Evolutionary conservation across 2,329 filamentous ascomycete species (phyloP).

Genomic region (Beauveria pseudobassiana): DNA sequence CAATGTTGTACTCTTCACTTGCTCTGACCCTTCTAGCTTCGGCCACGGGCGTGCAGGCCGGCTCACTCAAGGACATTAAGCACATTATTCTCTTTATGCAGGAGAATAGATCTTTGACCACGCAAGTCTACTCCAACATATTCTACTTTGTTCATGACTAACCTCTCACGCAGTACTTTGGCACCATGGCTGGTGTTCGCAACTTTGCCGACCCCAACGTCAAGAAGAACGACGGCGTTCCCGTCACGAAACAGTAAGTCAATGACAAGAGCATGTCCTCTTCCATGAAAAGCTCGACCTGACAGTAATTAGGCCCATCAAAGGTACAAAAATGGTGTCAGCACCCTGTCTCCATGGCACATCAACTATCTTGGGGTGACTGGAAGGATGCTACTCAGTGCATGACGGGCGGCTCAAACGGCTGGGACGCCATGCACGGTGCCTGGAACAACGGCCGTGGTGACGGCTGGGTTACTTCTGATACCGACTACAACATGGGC

Average conservation of each 20-base stretch:
- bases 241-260: constrained; percentile 42
- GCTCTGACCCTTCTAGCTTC: constrained; percentile 14
- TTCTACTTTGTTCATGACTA: not conserved
- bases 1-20: constrained; percentile 9
- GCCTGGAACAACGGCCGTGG: constrained; percentile 43
- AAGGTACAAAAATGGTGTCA: constrained; percentile 32
- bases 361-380: constrained; percentile 42
- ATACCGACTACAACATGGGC: constrained; percentile 28
- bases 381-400: constrained; percentile 43
- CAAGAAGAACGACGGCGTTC: constrained; percentile 26
- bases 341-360: constrained; percentile 40
- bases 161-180: constrained; percentile 37
- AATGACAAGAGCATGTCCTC: not conserved
- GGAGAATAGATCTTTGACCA: constrained; percentile 29
- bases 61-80: constrained; percentile 41
- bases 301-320: constrained; percentile 23
- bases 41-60: constrained; percentile 20
- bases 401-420: constrained; percentile 42
- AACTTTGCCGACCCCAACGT: constrained; percentile 41
- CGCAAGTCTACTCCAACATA: constrained; percentile 15
- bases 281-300: not conserved
- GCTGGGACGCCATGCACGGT: constrained; percentile 42
- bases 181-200: constrained; percentile 45
- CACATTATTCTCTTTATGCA: constrained; percentile 54
- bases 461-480: constrained; percentile 36